Conservation (phyloP, 139 green algal genomes). For the Tetraselmis chui region DNA sequence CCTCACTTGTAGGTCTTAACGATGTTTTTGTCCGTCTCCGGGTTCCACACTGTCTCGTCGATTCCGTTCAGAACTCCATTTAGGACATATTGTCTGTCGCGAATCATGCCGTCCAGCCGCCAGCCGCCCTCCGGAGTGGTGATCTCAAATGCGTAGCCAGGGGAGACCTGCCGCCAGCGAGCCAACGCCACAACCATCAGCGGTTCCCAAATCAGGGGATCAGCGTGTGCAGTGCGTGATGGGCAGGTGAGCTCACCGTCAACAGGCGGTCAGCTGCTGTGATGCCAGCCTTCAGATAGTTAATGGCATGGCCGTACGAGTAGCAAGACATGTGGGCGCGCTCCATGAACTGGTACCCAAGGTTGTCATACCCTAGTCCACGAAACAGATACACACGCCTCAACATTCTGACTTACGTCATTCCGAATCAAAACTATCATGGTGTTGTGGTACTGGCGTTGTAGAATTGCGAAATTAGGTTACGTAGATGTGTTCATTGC, state of each 20-base stretch:
- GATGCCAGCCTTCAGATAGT: constrained; percentile 79
- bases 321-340: neutral
- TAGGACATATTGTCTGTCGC: constrained; percentile 40
- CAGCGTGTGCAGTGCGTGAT: no score
- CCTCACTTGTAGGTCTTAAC: constrained; percentile 24
- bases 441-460: no score
- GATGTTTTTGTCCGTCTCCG: constrained; percentile 29
- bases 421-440: no score
- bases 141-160: constrained; percentile 22
- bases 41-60: constrained; percentile 51
- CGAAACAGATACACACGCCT: no score
- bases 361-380: neutral
- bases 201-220: no score
- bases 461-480: no score
- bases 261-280: constrained; percentile 66
- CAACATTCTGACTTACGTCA: no score
- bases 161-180: neutral
- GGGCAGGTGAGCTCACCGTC: constrained; percentile 59
- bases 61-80: constrained; percentile 83
- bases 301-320: constrained; percentile 48
- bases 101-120: constrained; percentile 34
- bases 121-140: constrained; percentile 23
- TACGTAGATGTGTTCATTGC: no score
- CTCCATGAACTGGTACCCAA: neutral
- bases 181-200: no score